phyloP scores from a whole-genome alignment of 169 alveolate species.

The Plasmodium relictum region DNA sequence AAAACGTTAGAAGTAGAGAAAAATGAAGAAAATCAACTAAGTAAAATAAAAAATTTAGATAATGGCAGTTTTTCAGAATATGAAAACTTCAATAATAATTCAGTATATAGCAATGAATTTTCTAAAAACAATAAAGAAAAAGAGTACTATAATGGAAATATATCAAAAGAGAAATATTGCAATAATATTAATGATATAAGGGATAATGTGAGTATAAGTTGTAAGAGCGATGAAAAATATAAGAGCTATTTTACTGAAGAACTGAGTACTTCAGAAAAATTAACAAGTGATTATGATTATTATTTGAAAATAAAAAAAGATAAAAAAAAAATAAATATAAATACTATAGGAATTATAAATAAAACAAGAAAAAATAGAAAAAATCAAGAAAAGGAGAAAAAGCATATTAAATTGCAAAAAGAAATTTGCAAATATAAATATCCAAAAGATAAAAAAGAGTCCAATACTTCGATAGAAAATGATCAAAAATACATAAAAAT shows the following conservation, averaged over 20 bases:
- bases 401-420: neutral
- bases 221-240: neutral
- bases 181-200: neutral
- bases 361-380: constrained; percentile 7
- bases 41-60: neutral
- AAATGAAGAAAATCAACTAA: neutral
- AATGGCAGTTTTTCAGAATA: neutral
- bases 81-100: neutral
- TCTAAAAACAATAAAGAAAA: neutral
- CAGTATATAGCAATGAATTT: neutral
- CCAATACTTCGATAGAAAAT: neutral
- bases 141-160: neutral
- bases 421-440: neutral
- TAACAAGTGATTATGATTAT: constrained; percentile 31
- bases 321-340: constrained; percentile 1
- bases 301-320: neutral
- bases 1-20: neutral
- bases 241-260: neutral
- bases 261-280: neutral
- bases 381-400: neutral
- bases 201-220: neutral
- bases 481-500: neutral
- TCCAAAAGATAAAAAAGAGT: neutral
- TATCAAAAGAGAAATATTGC: neutral
- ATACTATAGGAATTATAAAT: neutral